Evolutionary conservation across 148 eudicot genomes (phyloP).

Genomic region (Euryodendron excelsum): DNA sequence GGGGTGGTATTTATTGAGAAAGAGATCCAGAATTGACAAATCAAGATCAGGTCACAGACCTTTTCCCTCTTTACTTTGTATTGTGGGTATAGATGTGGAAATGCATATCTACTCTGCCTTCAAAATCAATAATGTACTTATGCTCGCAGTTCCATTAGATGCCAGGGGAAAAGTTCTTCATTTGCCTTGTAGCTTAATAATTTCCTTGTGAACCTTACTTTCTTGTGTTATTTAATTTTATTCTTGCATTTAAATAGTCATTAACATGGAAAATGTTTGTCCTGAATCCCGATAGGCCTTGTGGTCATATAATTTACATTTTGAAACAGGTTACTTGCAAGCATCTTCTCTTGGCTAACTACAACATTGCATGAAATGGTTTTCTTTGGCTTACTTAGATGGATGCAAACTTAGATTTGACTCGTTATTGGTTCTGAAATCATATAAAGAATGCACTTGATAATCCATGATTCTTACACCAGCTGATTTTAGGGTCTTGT

Average conservation of each 20-base stretch:
- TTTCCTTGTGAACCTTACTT: neutral
- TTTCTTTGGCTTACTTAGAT: too few species aligned
- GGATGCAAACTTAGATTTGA: too few species aligned
- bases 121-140: constrained; percentile 1
- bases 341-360: neutral
- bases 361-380: too few species aligned
- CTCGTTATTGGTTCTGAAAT: neutral
- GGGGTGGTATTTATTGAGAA: too few species aligned
- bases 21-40: too few species aligned
- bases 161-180: neutral
- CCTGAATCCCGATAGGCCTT: neutral
- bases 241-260: neutral
- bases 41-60: too few species aligned
- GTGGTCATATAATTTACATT: neutral
- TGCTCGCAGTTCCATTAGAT: neutral
- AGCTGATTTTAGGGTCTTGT: neutral
- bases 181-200: neutral
- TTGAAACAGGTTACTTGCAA: neutral
- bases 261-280: neutral
- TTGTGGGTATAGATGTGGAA: too few species aligned
- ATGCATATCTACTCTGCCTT: too few species aligned
- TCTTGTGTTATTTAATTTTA: neutral
- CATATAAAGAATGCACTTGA: too few species aligned
- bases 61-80: too few species aligned
- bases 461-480: too few species aligned